Evolutionary conservation across 2,329 filamentous ascomycete species (phyloP), one percentile per base, ranked within the genome.

Genomic region (Botryosphaeria dothidea): DNA sequence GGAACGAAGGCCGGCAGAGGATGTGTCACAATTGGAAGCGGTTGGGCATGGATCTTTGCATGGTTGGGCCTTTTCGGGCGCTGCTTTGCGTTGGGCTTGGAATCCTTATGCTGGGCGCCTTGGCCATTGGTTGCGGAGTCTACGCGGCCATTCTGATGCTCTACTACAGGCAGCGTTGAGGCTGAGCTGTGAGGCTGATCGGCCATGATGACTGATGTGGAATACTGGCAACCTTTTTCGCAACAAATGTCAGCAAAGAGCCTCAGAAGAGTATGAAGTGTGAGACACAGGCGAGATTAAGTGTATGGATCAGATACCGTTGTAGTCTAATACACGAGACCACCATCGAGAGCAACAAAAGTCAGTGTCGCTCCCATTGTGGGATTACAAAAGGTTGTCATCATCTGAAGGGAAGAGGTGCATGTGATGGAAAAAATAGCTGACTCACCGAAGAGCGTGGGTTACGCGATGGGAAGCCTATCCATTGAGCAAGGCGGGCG

Each of bases 1-100:
- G 94, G 94, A 71, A 97, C 92, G 76, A 99, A 91, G 54, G 87
- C 86, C 41, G 95, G 95, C 9, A 98, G 84, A 25, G 94, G 93
- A 74, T 94, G 91, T 5, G 91, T 90, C 68, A 88, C 86, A 67
- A 98, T 80, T 27, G 95, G 95, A 5, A 91, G 86, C 63, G 93
- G 92, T 65, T 92, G 87, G 57, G 88, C 85, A 79, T 99, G 95
- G 62, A 97, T 89, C 75, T 93, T 83, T 75, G 73, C 88, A 75
- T 87, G 89, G 71, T 89, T 89, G 61, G 89, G 81, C 66, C 73
- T 69, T 64, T 69, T 73, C 65, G 68, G 71, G 52, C 74, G 73
- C 54, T 73, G 71, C 25, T 66, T 66, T 51, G 63, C 19, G 38
- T 29, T 61, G 25, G 34, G 19, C 38, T 67, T 60, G 48, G 56